Base-by-base conservation (phyloP, 352 stramenopile species). In the Phytophthora litchii region DNA sequence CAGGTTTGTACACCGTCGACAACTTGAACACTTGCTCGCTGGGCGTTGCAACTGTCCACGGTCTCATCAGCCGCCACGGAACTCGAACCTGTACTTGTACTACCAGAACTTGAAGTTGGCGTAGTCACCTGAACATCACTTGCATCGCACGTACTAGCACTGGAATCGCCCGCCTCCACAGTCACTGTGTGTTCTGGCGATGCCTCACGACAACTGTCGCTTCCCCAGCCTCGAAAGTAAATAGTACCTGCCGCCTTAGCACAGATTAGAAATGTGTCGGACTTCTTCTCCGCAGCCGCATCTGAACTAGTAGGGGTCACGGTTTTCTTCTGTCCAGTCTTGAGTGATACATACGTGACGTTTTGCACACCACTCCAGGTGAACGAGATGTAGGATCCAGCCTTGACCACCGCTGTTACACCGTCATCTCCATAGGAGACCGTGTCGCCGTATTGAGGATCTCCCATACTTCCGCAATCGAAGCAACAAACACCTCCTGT, bases 401-500 rank as follows among this genome's bases (percentile, higher is more conserved):
- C 60, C 20, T 72, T 70, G n/a, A 83, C 65, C 23, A 83, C 50
- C 0, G 81, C 76, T 12, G 80, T 89, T 1, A 77, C 65, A 31
- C 82, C 82, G 51, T 92, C 74, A 4, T 47, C 40, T 35, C 37
- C 61, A 43, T 66, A 76, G 35, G 60, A 74, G 3, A 81, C 50
- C 0, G 59, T 60, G 23, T 73, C 67, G 9, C 61, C 58, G 36
- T 75, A 78, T 8, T 20, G 43, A 1, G 69, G 69, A 4, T 67
- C 54, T 10, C 75, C 75, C 29, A 80, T 72, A 10, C 43, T 67
- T 5, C 72, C 73, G 59, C 82, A 92, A 47, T 86, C 72, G 52
- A 85, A 92, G 70, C 82, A 92, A 52, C 82, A 92, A 17, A 92
- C 66, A 19, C 82, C 80, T 27, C 65, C 63, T 19, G 64, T 72